phyloP scores from a whole-genome alignment of 306 rosid species.

The Elaeagnus macrophylla region DNA sequence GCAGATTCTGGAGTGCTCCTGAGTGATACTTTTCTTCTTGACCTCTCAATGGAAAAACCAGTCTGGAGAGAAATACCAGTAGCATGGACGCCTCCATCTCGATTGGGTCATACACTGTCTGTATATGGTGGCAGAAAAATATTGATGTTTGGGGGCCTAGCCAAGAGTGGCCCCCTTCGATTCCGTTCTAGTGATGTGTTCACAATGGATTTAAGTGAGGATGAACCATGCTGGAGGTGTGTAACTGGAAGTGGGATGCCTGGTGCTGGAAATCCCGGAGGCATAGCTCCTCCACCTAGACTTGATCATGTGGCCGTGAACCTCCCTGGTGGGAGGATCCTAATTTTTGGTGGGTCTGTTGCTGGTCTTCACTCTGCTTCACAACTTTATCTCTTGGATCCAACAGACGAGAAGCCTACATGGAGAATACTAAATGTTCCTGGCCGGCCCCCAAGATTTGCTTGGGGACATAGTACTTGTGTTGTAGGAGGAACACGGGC shows the following conservation, averaged over 20 bases:
- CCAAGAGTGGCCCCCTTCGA: constrained; percentile 94
- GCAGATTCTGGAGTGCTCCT: constrained; percentile 98
- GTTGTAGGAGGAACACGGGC: constrained; percentile 99
- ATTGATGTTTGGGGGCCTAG: constrained; percentile 98
- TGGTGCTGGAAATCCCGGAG: constrained; percentile 96
- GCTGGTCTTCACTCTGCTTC: constrained; percentile 99
- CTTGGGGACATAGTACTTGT: constrained; percentile 99
- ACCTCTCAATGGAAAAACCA: constrained; percentile 95
- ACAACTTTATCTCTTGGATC: constrained; percentile 89
- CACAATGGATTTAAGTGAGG: constrained; percentile 95
- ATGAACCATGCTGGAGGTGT: constrained; percentile 96
- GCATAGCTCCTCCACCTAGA: constrained; percentile 97
- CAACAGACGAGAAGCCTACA: constrained; percentile 93
- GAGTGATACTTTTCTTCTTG: constrained; percentile 92
- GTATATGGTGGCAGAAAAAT: constrained; percentile 98
- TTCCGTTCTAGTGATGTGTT: constrained; percentile 95
- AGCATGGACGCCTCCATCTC: constrained; percentile 96
- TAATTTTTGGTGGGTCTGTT: constrained; percentile 95
- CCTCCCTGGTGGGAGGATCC: constrained; percentile 96
- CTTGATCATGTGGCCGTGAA: constrained; percentile 96
- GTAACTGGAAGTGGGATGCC: constrained; percentile 97
- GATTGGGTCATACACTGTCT: constrained; percentile 87
- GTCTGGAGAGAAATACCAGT: constrained; percentile 97
- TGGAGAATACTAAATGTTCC: constrained; percentile 96
- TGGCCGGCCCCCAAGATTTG: constrained; percentile 88